Base-by-base conservation (phyloP, 148 eudicot species). In the Pharnaceum exiguum region DNA sequence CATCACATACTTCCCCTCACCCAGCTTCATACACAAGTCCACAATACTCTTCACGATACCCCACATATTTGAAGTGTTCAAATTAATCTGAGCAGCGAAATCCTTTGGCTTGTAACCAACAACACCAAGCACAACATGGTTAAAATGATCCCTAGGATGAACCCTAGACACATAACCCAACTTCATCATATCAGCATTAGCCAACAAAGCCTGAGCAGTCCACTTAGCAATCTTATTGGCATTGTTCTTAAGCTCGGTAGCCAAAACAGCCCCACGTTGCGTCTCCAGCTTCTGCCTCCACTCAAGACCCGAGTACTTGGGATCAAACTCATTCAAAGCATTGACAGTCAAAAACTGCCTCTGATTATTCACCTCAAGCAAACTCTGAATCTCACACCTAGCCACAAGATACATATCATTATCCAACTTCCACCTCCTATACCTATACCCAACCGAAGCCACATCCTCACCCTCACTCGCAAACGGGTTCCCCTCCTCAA, bases 281-380 rank as follows among this genome's bases (percentile, higher is more conserved):
- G 98, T 93, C 69, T 88, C 98, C 70, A 93, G 59, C 77, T 88
- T 93, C 76, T 79, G 87, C 78, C 95, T 88, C 96, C 98, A 93
- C 40, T 93, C 96, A 7, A 91, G 88, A 23, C 98, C 98, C 0
- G 96, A 79, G 46, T 85, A 93, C 77, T 93, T 93, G 0, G 95
- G 65, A 70, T 93, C 98, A 46, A 88, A 93, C 75, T 93, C 98
- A 58, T 93, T 93, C 71, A 93, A 61, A 0, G 98, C 96, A 71
- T 93, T 93, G 4, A 85, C 37, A 0, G 98, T 93, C 39, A 93
- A 50, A 46, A 71, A 93, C 28, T 85, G 86, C 60, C 73, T 79
- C 77, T 85, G 76, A 27, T 77, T 73, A 40, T 83, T 93, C 10
- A 74, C 32, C 40, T 83, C 95, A 18, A 79, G 40, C 27, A 76